A percentile compares a stretch with the other conserved stretches of the same genome.
Conservation (phyloP, 495 filamentous ascomycete genomes). For the Aspergillus kassunensis region DNA sequence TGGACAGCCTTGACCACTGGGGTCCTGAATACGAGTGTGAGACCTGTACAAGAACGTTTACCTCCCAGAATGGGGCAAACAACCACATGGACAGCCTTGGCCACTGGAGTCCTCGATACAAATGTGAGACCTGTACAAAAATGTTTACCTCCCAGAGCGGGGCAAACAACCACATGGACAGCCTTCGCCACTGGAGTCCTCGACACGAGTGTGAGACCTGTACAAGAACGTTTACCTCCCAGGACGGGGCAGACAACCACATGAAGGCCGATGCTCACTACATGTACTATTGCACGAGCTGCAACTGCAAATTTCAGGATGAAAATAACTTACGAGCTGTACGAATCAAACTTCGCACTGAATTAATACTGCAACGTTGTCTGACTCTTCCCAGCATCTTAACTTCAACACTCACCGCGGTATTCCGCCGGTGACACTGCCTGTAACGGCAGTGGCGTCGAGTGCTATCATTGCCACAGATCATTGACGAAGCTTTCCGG, state of each 20-base stretch:
- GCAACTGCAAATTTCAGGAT: slow-evolving; percentile 32
- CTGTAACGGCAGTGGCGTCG: slow-evolving; percentile 37
- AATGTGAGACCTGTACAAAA: slow-evolving; percentile 38
- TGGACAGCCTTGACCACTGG: slow-evolving; percentile 32
- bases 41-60: slow-evolving; percentile 31
- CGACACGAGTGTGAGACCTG: slow-evolving; percentile 36
- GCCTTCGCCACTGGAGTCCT: slow-evolving; percentile 27
- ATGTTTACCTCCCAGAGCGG: slow-evolving; percentile 22
- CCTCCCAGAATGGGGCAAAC: slow-evolving; percentile 13
- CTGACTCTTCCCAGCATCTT: slow-evolving; percentile 32
- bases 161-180: slow-evolving; percentile 37
- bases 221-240: slow-evolving; percentile 19
- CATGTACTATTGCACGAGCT: slow-evolving; percentile 35
- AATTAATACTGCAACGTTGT: not conserved
- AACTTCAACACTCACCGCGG: slow-evolving; percentile 40
- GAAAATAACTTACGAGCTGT: slow-evolving; percentile 39
- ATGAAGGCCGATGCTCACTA: slow-evolving; percentile 34
- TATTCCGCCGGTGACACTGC: slow-evolving; percentile 24
- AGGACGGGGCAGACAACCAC: slow-evolving; percentile 29
- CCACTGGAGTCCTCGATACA: slow-evolving; percentile 27
- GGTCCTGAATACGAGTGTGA: slow-evolving; percentile 31
- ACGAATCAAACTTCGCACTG: not conserved
- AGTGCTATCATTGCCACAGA: slow-evolving; percentile 46
- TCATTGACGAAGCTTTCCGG: slow-evolving; percentile 18
- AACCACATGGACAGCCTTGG: slow-evolving; percentile 27